Evolutionary conservation across 148 eudicot genomes (phyloP), one percentile per base, ranked within the genome.

Genomic region (Chenopodium berlandieri): DNA sequence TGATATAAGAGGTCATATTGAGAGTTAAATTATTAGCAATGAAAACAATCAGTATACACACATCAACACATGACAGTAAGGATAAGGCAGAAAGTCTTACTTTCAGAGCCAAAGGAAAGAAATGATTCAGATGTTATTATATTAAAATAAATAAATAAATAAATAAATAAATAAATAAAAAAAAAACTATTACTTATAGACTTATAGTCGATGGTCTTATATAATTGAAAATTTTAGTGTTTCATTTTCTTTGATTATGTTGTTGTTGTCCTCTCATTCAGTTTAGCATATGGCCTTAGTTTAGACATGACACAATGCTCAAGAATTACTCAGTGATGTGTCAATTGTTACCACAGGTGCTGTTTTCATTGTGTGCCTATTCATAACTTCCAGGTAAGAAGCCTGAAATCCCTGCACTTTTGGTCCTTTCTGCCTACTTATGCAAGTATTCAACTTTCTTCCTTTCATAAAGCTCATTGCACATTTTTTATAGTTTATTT

Each of bases 341-440:
- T 47, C 25, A 71, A 17, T 69, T 74, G 58, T 66, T 89, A 58
- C 81, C 46, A 71, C 92, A 91, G 94, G 91, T 83, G 94, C 92
- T 78, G 90, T 91, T 72, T 91, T 91, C 79, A 20, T 91, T 47
- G 92, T 91, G 74, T 88, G 89, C 88, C 58, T 91, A 46, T 78
- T 88, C 32, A 85, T 91, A 75, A 90, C 94, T 76, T 87, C 90
- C 81, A 91, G 94, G 92, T 90, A 82, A 54, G 73, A 46, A 14
- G 76, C 56, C 50, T 80, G 71, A 54, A 34, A 46, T 25, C 74
- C 30, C 52, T 16, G 72, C 22, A 56, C 23, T 75, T 63, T 73
- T 14, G 40, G 27, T 66, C 56, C 44, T 75, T 75, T 80, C 13
- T 75, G 76, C 74, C 0, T 23, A 72, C 22, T 66, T 23, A 78